Conservation (phyloP, 2,329 filamentous ascomycete genomes). For the Aspergillus fijiensis region DNA sequence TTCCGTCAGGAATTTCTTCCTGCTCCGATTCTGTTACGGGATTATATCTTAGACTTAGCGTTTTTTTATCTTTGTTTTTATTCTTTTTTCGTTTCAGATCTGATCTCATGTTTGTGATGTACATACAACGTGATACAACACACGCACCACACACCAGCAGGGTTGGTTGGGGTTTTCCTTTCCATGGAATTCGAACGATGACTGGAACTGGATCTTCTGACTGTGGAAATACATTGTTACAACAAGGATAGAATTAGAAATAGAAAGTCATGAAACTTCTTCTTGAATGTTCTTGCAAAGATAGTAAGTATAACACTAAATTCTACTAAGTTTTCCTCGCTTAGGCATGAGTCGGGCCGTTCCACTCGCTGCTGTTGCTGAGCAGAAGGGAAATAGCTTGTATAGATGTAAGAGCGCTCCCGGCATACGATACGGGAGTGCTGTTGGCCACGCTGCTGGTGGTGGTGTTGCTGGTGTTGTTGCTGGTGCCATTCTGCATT, state of each 20-base stretch:
- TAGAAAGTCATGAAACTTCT: background rate
- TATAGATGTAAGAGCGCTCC: background rate
- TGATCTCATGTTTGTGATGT: background rate
- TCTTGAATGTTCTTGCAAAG: background rate
- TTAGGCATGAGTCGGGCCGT: background rate
- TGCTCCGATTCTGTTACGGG: background rate
- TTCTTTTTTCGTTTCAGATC: conserved; percentile 5
- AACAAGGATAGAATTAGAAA: background rate
- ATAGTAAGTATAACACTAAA: background rate
- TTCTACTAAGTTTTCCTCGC: background rate
- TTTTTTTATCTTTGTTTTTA: background rate
- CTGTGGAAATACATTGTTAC: background rate
- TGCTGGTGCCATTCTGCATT: background rate
- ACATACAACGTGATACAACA: background rate
- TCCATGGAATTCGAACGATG: background rate
- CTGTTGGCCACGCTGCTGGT: background rate
- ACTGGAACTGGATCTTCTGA: background rate
- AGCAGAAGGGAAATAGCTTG: background rate
- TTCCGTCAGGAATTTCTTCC: too few relatives aligned
- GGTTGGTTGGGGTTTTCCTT: background rate
- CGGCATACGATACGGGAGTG: background rate
- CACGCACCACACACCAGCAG: background rate
- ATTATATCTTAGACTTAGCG: background rate
- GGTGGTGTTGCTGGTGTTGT: background rate
- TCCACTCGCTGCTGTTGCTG: background rate